Percentiles rank a stretch among this genome's conserved stretches.
Evolutionary conservation across 2,329 filamentous ascomycete species (phyloP).

Genomic region (Thielaviopsis populi): DNA sequence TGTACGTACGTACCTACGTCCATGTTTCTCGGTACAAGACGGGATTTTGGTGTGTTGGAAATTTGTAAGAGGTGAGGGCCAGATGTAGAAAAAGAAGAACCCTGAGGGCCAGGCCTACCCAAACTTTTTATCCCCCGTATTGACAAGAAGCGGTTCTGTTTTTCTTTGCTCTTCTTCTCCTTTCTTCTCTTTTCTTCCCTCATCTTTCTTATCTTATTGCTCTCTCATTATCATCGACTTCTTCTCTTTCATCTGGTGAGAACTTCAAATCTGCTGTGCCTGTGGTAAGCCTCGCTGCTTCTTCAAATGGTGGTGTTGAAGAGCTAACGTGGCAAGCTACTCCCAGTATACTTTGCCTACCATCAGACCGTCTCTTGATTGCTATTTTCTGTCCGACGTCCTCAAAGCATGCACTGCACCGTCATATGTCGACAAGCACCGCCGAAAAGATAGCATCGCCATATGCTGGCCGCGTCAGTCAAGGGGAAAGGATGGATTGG

Average conservation of each 20-base stretch:
- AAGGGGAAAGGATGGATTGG: not conserved
- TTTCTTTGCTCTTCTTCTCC: not conserved
- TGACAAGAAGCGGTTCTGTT: not conserved
- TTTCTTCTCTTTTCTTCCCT: not conserved
- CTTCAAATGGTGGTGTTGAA: no score
- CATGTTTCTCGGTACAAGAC: not conserved
- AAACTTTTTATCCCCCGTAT: not conserved
- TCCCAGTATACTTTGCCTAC: no score
- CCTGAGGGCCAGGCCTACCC: constrained; percentile 5
- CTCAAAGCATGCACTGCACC: no score
- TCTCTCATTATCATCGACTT: not conserved
- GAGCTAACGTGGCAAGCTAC: no score
- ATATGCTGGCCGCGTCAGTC: not conserved
- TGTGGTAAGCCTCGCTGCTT: no score
- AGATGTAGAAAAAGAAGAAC: constrained; percentile 6
- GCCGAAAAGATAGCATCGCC: no score
- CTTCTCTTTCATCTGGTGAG: not conserved
- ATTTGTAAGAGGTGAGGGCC: not conserved
- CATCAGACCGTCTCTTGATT: no score
- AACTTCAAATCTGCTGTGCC: not conserved
- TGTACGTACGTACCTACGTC: not conserved
- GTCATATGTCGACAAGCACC: no score
- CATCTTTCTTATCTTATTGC: not conserved
- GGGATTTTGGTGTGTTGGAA: not conserved
- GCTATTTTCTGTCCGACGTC: no score